Conservation (phyloP, 345 rosid genomes). For the Pistacia vera region DNA sequence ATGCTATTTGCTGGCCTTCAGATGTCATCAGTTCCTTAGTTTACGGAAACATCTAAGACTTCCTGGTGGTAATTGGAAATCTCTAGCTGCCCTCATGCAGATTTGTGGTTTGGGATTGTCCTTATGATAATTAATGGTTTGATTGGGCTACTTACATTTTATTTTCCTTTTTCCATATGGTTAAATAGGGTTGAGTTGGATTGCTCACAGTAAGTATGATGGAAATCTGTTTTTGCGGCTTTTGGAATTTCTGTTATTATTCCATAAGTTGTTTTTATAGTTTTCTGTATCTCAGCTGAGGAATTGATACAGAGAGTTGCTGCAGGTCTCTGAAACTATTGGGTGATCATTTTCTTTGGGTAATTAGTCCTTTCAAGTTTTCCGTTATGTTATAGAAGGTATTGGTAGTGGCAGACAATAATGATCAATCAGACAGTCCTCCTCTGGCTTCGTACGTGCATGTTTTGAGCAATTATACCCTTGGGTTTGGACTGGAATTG, state of each 20-base stretch:
- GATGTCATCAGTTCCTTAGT: constrained; percentile 16
- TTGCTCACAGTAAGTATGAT: not conserved
- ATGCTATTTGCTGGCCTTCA: constrained; percentile 16
- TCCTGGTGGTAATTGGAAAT: constrained; percentile 17
- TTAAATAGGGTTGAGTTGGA: constrained; percentile 14
- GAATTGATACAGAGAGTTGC: not conserved
- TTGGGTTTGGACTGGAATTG: constrained; percentile 8
- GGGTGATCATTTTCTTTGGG: constrained; percentile 18
- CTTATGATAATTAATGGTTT: constrained; percentile 12
- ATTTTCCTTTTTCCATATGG: constrained; percentile 5
- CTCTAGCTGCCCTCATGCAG: constrained; percentile 15
- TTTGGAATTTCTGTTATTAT: not conserved
- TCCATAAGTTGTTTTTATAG: constrained; percentile 10
- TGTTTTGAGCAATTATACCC: not conserved
- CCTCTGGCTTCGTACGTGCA: constrained; percentile 5
- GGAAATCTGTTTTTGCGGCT: not conserved
- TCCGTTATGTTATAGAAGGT: not conserved
- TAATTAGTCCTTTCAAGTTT: not conserved
- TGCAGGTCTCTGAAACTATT: not conserved
- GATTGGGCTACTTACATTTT: constrained; percentile 14
- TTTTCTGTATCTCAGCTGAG: constrained; percentile 1
- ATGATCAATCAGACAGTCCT: constrained; percentile 4
- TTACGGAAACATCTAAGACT: constrained; percentile 15
- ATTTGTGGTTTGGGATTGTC: constrained; percentile 15
- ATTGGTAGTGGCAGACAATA: not conserved